Conservation (phyloP, 2,329 filamentous ascomycete species). For the Cladophialophora exuberans region DNA sequence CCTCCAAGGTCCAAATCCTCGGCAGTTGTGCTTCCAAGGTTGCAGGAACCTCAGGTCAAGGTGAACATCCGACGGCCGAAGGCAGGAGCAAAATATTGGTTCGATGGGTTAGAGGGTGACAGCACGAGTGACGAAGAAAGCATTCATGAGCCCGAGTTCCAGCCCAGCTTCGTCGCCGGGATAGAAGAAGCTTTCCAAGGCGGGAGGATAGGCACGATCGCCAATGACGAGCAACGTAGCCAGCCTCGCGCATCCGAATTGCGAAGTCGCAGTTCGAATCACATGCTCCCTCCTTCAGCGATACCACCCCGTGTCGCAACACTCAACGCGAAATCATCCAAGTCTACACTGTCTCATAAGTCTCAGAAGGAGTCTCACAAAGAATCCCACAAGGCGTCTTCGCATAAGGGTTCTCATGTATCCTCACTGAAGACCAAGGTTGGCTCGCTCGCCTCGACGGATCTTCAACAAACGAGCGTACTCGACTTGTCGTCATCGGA, state of each 20-base stretch:
- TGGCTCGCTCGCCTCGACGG: slow-evolving; percentile 33
- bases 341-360: slow-evolving; percentile 19
- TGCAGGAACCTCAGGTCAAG: slow-evolving; percentile 23
- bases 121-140: slow-evolving; percentile 39
- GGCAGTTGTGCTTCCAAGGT: slow-evolving; percentile 3
- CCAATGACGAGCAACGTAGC: neutral
- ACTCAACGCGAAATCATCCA: slow-evolving; percentile 31
- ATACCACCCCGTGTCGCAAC: slow-evolving; percentile 26
- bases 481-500: slow-evolving; percentile 55
- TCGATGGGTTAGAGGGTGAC: slow-evolving; percentile 39
- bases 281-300: slow-evolving; percentile 11
- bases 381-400: no score
- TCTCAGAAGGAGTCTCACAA: no score
- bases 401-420: neutral
- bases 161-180: slow-evolving; percentile 29
- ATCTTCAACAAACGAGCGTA: slow-evolving; percentile 50
- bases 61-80: slow-evolving; percentile 33
- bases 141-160: slow-evolving; percentile 28
- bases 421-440: slow-evolving; percentile 20
- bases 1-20: slow-evolving; percentile 17
- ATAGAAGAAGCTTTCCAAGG: slow-evolving; percentile 31
- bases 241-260: no score
- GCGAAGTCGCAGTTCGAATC: no score
- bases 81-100: slow-evolving; percentile 38
- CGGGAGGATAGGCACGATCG: slow-evolving; percentile 22